These are phyloP conservation scores for Colletotrichum theobromicola DNA, from an alignment of 2,329 filamentous ascomycete species.

Conservation along the genomic window DNA sequence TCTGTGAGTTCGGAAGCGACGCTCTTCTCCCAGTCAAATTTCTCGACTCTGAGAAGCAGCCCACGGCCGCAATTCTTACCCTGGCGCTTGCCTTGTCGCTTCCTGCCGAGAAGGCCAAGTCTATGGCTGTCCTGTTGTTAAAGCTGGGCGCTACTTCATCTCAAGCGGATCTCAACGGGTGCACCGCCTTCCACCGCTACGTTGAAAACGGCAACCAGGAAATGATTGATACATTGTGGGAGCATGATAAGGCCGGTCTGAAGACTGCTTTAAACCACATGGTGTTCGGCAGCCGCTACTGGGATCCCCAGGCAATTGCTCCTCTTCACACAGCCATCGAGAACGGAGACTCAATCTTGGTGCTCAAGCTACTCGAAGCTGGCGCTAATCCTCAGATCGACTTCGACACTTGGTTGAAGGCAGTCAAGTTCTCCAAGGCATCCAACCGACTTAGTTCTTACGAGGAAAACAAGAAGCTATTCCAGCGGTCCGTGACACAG, in stretches of 20 bases:
- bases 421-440: slow-evolving; percentile 50
- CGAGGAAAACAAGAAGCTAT: slow-evolving; percentile 55
- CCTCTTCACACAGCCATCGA: slow-evolving; percentile 66
- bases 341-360: slow-evolving; percentile 55
- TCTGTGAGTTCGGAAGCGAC: slow-evolving; percentile 81
- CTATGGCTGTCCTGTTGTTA: slow-evolving; percentile 70
- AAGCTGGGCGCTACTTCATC: slow-evolving; percentile 74
- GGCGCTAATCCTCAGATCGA: slow-evolving; percentile 66
- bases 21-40: slow-evolving; percentile 77
- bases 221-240: slow-evolving; percentile 53
- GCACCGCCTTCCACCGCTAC: slow-evolving; percentile 71
- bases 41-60: slow-evolving; percentile 49
- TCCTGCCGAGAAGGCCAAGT: slow-evolving; percentile 64
- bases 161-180: slow-evolving; percentile 70
- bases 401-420: slow-evolving; percentile 69
- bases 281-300: slow-evolving; percentile 41
- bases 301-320: slow-evolving; percentile 40
- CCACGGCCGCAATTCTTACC: slow-evolving; percentile 69
- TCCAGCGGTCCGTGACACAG: slow-evolving; percentile 58
- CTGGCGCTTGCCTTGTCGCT: slow-evolving; percentile 72
- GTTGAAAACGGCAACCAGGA: slow-evolving; percentile 55
- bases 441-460: slow-evolving; percentile 39
- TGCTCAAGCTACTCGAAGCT: slow-evolving; percentile 64
- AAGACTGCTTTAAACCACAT: slow-evolving; percentile 73
- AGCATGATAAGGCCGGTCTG: slow-evolving; percentile 64